Evolutionary conservation across 495 filamentous ascomycete species (phyloP), one percentile per base, ranked within the genome.

Genomic region (Lepraria neglecta): DNA sequence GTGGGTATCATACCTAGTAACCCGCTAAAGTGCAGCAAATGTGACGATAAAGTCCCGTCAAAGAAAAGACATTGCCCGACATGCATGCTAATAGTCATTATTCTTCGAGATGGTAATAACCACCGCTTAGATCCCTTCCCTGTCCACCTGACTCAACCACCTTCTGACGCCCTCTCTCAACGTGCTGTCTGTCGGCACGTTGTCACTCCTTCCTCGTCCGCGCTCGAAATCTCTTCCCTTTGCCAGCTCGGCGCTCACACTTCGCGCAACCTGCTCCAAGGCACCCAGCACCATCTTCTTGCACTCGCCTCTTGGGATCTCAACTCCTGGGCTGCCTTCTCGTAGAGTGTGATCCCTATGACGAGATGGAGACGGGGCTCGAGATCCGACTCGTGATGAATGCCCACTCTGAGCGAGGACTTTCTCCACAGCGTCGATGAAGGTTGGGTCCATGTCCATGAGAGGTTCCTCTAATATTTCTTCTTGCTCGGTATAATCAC

Each of bases 381-480:
- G 75, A 53, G 70, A 75, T 35, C 70, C 75, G 30, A 72, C 72
- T 12, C 77, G 72, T 0, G 78, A 80, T 0, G 78, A 77, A 47
- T 78, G 74, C 27, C 77, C 78, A 53, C 81, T 81, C 52, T 78
- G 79, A 3, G 82, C 79, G 31, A 92, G 80, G 48, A 92, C 84
- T 38, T 81, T 81, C 68, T 94, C 90, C 6, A 94, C 80, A 3
- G 88, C 89, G 60, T 91, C 87, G 27, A 88, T 80, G 0, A 95
- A 78, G 4, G 79, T 83, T 44, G 84, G 83, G 67, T 94, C 90
- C 17, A 89, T 79, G 59, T 84, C 84, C 71, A 89, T 83, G 56
- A 94, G 76, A 7, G 82, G 77, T 69, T 95, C 89, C 67, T 90
- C 88, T 42, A 82, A 77, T 53, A 89, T 88, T 52, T 82, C 76